A percentile compares a stretch with the other conserved stretches of the same genome.
phyloP scores from a whole-genome alignment of 202 grass and related monocot genomes.

The Dendrocalamus latiflorus region DNA sequence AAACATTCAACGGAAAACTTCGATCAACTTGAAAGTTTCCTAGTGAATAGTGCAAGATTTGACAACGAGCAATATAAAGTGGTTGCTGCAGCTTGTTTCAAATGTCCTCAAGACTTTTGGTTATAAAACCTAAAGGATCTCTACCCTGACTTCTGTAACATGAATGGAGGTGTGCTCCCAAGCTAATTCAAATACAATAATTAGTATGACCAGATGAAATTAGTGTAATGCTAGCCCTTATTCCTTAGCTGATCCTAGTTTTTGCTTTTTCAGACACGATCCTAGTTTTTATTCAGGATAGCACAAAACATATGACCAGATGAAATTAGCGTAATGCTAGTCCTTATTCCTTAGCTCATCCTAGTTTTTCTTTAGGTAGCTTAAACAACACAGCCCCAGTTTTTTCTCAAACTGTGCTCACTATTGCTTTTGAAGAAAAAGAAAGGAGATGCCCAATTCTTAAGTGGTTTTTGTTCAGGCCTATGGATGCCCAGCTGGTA shows the following conservation, averaged over 20 bases:
- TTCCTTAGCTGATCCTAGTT: not conserved
- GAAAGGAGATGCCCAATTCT: not conserved
- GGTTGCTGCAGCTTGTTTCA: too few relatives aligned
- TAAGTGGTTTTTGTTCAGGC: not conserved
- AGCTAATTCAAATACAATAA: not conserved
- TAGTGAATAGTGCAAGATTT: not conserved
- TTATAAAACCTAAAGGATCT: not conserved
- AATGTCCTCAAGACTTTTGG: not conserved
- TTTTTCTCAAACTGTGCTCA: not conserved
- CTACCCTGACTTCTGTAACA: not conserved
- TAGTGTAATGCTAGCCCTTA: not conserved
- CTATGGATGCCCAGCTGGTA: slow-evolving; percentile 2
- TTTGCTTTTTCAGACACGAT: too few relatives aligned
- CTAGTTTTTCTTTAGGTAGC: not conserved
- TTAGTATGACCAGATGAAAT: not conserved
- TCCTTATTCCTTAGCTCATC: not conserved
- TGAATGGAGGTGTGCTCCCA: not conserved
- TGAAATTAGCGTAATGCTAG: not conserved
- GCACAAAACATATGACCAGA: not conserved
- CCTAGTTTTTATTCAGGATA: not conserved
- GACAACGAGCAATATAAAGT: not conserved
- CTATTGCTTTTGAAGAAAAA: not conserved
- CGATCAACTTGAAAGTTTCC: not conserved
- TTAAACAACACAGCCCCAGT: not conserved
- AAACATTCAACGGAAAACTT: not conserved